Evolutionary conservation across 2,329 filamentous ascomycete genomes (phyloP), one percentile per base, ranked within the genome.

Genomic region (Cercospora brassicicola): DNA sequence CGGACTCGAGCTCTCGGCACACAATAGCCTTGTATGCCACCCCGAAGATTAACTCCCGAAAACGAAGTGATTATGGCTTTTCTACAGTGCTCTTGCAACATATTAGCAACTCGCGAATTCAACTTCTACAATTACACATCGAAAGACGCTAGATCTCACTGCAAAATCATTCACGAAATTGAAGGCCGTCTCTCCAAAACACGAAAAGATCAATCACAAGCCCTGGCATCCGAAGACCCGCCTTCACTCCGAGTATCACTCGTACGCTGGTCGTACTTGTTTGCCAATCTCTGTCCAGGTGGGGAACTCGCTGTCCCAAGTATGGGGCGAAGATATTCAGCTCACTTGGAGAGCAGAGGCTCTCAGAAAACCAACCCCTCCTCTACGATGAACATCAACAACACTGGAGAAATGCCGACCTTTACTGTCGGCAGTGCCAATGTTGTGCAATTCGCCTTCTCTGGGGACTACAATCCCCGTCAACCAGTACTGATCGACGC

Each of bases 401-500:
- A 26, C 48, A 56, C 53, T 8, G n/a, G 9, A 10, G 10, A 53
- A 59, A 56, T 48, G 53, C n/a, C 33, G 2, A 10, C 10, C 36
- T 26, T 59, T 31, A 33, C 48, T 26, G n/a, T 39, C 30, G 64
- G 62, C 7, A 55, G 67, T n/a, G 62, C 64, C n/a, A 72, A 74
- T 63, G 62, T 75, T 30, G 71, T 72, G 11, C 64, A 70, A 3
- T 73, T 67, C 68, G 66, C 72, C 4, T 64, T 74, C 3, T 73
- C 70, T 4, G 73, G 69, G 4, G 48, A 60, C 9, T 76, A 74
- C 53, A 68, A 75, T 56, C 48, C 60, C 11, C 39, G 70, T 15
- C 68, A 66, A 33, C 69, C 71, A 42, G 63, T 79, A 31, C 69
- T 79, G n/a, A 73, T 79, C 61, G 78, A 79, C 69, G 74, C 75